Evolutionary conservation across 1,284 basidiomycete genomes (phyloP), one percentile per base, ranked within the genome.

Genomic region (Papiliotrema laurentii): DNA sequence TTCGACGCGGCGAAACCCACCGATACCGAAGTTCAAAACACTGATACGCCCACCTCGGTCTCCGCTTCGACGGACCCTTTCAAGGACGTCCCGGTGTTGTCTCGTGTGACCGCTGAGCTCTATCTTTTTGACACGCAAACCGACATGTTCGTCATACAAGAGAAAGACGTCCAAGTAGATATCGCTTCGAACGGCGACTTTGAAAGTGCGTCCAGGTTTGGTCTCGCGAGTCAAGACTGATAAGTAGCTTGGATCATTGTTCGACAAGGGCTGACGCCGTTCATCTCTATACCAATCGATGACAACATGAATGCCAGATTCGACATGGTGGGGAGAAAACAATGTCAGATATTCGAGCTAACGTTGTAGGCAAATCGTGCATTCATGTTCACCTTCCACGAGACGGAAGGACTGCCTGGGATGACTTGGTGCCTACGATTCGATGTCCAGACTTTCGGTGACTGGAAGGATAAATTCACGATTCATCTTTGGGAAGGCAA

Each of bases 351-450:
- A 2, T 19, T 19, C 11, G 31, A 16, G 44, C 54, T 60, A 28
- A 61, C 34, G 16, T 36, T 9, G 25, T 30, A 66, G 60, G 55
- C 56, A 13, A 69, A 69, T 47, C 54, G 70, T 33, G 88, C 90
- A 2, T 80, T 94, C 56, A 93, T 92, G 26, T 74, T 82, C 52
- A 78, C 79, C 5, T 73, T 70, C 61, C 67, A 64, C 22, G 66
- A 68, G 43, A 80, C 80, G n/a, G 77, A 79, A 46, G 81, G 83
- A 33, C 58, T 71, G 14, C 71, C 75, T 21, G 79, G 83, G 63
- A 83, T 80, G 65, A 90, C 90, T 50, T 92, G 91, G 90, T 83
- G 88, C 49, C 79, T 97, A 61, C 79, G 84, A 54, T 92, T 96
- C 68, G 61, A 69, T 5, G 75, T 76, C 14, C 67, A 78, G 50